Base-by-base conservation (phyloP, 306 rosid genomes). In the Rubus idaeus region DNA sequence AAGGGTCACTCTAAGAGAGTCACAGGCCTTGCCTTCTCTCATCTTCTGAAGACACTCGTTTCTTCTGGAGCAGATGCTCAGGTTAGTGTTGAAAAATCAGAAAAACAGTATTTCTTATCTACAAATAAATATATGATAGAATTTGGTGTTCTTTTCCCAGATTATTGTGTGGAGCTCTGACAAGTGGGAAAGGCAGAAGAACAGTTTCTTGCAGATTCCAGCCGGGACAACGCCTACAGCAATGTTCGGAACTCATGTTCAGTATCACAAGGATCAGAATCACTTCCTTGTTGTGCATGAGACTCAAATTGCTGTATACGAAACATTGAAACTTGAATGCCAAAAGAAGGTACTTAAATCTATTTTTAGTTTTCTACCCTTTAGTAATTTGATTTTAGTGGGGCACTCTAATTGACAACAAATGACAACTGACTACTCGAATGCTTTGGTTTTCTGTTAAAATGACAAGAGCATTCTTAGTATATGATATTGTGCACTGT, bases 51-150 rank as follows among this genome's bases (percentile, higher is more conserved):
- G 23, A 85, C 86, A 39, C 87, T 94, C 23, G 89, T 94, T 82
- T 94, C 98, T 80, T 79, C 96, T 10, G 98, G 96, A 82, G 96
- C 98, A 21, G 98, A 94, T 79, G 90, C 91, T 55, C 98, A 94
- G 98, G 98, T 93, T 78, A 73, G 77, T 52, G 50, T 75, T 70
- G 21, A 64, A 21, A 64, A 64, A 42, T 64, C 11, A 39, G 46
- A 39, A 39, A 64, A 39, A 64, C 45, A 6, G 46, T 16, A 37
- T 6, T 39, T 39, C 12, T 64, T 23, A 16, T 63, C 39, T 23
- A 63, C 30, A 40, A 6, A 39, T 42, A n/a, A 6, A 16, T 18
- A 39, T 66, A 7, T 66, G 50, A 66, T 55, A 68, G 13, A 47
- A 51, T 47, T 46, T 55, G 61, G 47, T 62, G 35, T 68, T 53